Evolutionary conservation across 768 basidiomycete species (phyloP).

Genomic region (Suillus spraguei): DNA sequence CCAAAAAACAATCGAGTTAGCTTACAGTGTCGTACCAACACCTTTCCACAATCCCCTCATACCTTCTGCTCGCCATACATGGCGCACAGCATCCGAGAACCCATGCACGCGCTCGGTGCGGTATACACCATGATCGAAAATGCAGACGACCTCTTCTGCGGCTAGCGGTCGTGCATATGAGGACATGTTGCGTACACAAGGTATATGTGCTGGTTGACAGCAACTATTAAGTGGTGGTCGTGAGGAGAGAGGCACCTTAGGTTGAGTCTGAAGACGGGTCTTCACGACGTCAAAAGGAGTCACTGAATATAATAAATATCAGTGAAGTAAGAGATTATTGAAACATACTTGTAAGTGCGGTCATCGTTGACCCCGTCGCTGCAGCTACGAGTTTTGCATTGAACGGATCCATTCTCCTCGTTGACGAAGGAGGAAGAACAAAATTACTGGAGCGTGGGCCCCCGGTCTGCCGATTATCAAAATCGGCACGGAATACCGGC

Average conservation of each 20-base stretch:
- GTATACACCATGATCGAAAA: conserved; percentile 76
- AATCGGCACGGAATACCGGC: conserved; percentile 18
- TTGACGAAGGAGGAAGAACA: conserved; percentile 6
- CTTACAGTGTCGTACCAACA: conserved; percentile 86
- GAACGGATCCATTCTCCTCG: conserved; percentile 62
- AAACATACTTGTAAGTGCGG: conserved; percentile 75
- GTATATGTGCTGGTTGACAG: conserved; percentile 59
- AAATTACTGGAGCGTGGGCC: neutral
- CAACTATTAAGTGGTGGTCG: conserved; percentile 59
- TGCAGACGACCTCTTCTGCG: conserved; percentile 69
- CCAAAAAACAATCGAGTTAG: conserved; percentile 12
- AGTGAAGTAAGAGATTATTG: neutral
- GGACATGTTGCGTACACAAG: conserved; percentile 79
- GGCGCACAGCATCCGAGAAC: conserved; percentile 81
- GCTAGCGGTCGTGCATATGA: conserved; percentile 61
- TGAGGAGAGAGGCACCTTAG: conserved; percentile 55
- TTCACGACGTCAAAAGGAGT: conserved; percentile 99
- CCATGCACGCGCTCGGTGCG: conserved; percentile 77
- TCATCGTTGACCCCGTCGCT: conserved; percentile 76
- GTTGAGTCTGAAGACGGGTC: conserved; percentile 93
- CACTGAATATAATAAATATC: conserved; percentile 60
- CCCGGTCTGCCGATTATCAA: conserved; percentile 7
- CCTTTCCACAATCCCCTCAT: conserved; percentile 93
- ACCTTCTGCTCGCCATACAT: conserved; percentile 83
- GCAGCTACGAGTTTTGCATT: conserved; percentile 82